Percentiles rank a stretch among this genome's conserved stretches.
Evolutionary conservation across 164 flowering plant species (phyloP).

Genomic region (Malania oleifera): DNA sequence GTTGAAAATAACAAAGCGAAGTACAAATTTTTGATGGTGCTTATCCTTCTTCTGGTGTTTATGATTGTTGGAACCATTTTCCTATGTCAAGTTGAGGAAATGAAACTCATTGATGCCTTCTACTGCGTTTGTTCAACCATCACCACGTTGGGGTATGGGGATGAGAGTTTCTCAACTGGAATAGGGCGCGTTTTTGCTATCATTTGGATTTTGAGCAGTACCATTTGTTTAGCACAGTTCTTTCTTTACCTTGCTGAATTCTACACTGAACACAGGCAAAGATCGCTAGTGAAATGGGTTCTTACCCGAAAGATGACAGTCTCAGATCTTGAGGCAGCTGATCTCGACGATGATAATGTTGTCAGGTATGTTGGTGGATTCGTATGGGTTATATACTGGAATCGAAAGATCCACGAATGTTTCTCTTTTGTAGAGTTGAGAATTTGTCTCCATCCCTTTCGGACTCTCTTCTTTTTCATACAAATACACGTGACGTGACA

Average conservation of each 20-base stretch:
- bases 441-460: neutral
- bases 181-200: slow-evolving; percentile 75
- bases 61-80: slow-evolving; percentile 47
- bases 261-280: slow-evolving; percentile 45
- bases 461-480: too few species aligned
- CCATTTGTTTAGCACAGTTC: slow-evolving; percentile 66
- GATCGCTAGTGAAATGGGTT: slow-evolving; percentile 52
- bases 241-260: slow-evolving; percentile 70
- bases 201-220: slow-evolving; percentile 71
- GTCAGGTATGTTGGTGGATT: slow-evolving; percentile 38
- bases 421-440: neutral
- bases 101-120: slow-evolving; percentile 54
- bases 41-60: slow-evolving; percentile 33
- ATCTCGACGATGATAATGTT: slow-evolving; percentile 59
- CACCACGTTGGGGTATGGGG: slow-evolving; percentile 86
- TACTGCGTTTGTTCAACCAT: slow-evolving; percentile 86
- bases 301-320: slow-evolving; percentile 40
- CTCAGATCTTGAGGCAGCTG: slow-evolving; percentile 78
- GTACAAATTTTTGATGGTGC: slow-evolving; percentile 37
- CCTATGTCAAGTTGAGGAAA: slow-evolving; percentile 39
- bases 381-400: too few species aligned
- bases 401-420: too few species aligned
- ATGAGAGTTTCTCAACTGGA: slow-evolving; percentile 69
- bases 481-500: too few species aligned
- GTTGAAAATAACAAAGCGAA: slow-evolving; percentile 40